Evolutionary conservation across 148 eudicot species (phyloP), one percentile per base, ranked within the genome.

Genomic region (Rhododendron vialii): DNA sequence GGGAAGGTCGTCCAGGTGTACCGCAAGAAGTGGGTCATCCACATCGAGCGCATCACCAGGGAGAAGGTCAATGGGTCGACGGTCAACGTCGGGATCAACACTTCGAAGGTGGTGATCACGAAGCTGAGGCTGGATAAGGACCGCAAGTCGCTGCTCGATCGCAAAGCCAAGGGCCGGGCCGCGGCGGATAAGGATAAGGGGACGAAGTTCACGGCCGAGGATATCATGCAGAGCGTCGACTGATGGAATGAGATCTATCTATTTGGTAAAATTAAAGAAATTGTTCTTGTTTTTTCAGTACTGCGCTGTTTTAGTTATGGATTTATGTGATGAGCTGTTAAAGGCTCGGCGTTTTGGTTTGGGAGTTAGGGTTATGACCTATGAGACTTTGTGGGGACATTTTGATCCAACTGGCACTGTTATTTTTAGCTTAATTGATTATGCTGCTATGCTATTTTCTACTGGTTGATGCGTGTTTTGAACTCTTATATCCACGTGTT

Each of bases 131-230:
- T 94, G 5, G 96, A 94, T 45, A 94, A 94, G 93, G 96, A 92
- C 82, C 83, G 96, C 38, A 94, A 94, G 88, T 83, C 91, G 15
- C 86, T 94, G 22, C 88, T 94, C 6, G 96, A 92, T 17, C 89
- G 96, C 51, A 94, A 94, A 89, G 94, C 96, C 2, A 92, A 94
- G 91, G 96, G 96, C 0, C 86, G 93, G 0, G 93, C 93, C 20
- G 93, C 92, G 10, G 96, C 93, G 5, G 96, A 94, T 63, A 94
- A 94, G 93, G 94, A 90, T 9, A 94, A 92, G 91, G 96, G 96
- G 6, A 87, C 92, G 35, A 94, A 94, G 89, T 94, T 94, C 78
- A 94, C 93, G 0, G 86, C 92, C 13, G 96, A 92, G 87, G 94
- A 92, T 15, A 78, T 91, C 38, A 90, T 92, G 92, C 94, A 92